phyloP scores from a whole-genome alignment of 495 filamentous ascomycete genomes.

The Podospora fimiseda region DNA sequence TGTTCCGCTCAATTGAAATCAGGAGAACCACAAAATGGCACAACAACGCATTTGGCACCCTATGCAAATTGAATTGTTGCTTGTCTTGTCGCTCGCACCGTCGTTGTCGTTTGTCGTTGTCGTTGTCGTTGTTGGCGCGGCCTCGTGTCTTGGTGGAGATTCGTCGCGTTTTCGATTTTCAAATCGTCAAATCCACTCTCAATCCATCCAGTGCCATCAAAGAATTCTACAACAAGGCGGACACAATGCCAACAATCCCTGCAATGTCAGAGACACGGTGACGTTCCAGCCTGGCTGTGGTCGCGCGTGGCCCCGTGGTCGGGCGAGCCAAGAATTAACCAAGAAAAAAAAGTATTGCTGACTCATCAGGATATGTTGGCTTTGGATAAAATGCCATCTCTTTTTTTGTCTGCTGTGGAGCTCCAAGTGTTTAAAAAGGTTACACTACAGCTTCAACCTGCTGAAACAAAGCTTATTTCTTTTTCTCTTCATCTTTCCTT shows the following conservation, averaged over 20 bases:
- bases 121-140: neutral
- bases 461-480: too few species aligned
- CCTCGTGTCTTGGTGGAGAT: too few species aligned
- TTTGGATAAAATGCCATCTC: too few species aligned
- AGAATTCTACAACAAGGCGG: neutral
- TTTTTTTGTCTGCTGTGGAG: too few species aligned
- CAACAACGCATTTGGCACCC: slow-evolving; percentile 2
- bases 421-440: too few species aligned
- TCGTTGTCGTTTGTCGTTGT: neutral
- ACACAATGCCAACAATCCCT: neutral
- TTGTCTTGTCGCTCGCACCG: neutral
- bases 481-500: too few species aligned
- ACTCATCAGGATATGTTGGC: too few species aligned
- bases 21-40: neutral
- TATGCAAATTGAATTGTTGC: neutral
- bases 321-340: neutral
- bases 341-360: neutral
- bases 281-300: neutral
- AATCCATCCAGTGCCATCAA: neutral
- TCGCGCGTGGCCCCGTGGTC: neutral
- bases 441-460: too few species aligned
- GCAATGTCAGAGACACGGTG: neutral
- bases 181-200: neutral
- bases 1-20: slow-evolving; percentile 4
- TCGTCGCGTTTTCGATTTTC: slow-evolving; percentile 12